phyloP scores from a whole-genome alignment of 2,329 filamentous ascomycete species.

The Colletotrichum tofieldiae region DNA sequence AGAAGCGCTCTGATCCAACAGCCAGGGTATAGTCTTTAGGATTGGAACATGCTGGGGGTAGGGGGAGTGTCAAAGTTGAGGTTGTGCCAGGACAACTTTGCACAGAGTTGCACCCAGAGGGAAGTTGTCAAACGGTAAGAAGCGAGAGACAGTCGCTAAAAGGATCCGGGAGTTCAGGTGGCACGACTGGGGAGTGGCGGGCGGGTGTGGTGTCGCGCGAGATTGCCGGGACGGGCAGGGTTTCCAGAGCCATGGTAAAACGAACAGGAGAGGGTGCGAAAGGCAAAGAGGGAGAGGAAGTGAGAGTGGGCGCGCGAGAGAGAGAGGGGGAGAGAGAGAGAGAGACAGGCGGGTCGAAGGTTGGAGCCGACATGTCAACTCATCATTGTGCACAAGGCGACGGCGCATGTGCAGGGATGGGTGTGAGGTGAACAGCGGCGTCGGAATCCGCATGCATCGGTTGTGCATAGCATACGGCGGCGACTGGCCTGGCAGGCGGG shows the following conservation, averaged over 20 bases:
- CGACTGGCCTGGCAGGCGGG: too few relatives aligned
- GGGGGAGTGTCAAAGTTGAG: background rate
- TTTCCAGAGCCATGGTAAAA: conserved; percentile 39
- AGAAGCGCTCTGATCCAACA: background rate
- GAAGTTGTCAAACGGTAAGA: conserved; percentile 37
- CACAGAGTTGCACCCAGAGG: conserved; percentile 24
- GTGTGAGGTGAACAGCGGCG: background rate
- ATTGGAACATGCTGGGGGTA: too few relatives aligned
- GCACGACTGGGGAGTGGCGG: background rate
- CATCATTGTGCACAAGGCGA: background rate
- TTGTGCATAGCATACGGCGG: background rate
- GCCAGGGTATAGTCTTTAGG: background rate
- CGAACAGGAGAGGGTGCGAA: background rate
- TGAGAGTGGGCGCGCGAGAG: background rate
- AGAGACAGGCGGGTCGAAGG: background rate
- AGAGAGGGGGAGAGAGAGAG: conserved; percentile 4
- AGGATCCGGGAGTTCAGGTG: background rate
- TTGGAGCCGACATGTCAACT: background rate
- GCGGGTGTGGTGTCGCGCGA: conserved; percentile 25
- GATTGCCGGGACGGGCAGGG: conserved; percentile 24
- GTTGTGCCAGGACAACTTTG: conserved; percentile 9
- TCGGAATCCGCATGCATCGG: background rate
- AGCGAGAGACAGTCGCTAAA: conserved; percentile 20
- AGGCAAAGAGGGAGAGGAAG: background rate
- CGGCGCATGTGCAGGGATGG: background rate